These are phyloP conservation scores for Suillus tomentosus DNA, from an alignment of 768 basidiomycete genomes.

Conservation along the genomic window DNA sequence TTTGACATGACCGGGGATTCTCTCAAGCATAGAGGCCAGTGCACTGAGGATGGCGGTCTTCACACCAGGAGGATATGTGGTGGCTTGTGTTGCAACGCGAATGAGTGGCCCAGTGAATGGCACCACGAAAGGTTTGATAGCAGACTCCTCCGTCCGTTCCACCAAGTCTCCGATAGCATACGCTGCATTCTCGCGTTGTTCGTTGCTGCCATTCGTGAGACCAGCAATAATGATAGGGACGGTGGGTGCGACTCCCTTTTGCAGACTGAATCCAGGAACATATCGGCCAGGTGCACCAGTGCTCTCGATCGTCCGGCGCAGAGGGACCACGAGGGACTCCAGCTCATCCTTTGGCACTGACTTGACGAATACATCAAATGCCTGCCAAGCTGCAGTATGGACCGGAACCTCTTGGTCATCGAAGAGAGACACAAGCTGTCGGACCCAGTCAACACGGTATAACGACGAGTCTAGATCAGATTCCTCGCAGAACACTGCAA, in stretches of 20 bases:
- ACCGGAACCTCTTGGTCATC: slow-evolving; percentile 78
- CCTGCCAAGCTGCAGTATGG: slow-evolving; percentile 79
- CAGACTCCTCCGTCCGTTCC: slow-evolving; percentile 76
- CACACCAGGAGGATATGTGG: slow-evolving; percentile 88
- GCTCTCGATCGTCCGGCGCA: slow-evolving; percentile 85
- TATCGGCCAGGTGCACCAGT: slow-evolving; percentile 73
- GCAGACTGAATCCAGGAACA: slow-evolving; percentile 85
- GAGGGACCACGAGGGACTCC: slow-evolving; percentile 86
- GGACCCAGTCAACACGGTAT: slow-evolving; percentile 93
- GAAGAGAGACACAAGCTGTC: slow-evolving; percentile 80
- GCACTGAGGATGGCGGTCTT: slow-evolving; percentile 90
- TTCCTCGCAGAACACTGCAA: slow-evolving; percentile 81
- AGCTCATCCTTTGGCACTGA: slow-evolving; percentile 90
- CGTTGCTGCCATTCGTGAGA: slow-evolving; percentile 91
- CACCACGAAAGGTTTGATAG: slow-evolving; percentile 95
- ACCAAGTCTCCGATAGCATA: slow-evolving; percentile 97
- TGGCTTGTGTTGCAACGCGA: slow-evolving; percentile 88
- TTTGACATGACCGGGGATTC: slow-evolving; percentile 87
- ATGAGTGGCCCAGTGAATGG: slow-evolving; percentile 96
- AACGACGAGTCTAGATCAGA: slow-evolving; percentile 79
- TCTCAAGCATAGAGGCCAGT: slow-evolving; percentile 80
- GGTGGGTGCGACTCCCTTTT: slow-evolving; percentile 80
- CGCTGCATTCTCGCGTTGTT: slow-evolving; percentile 93
- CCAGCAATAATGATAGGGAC: slow-evolving; percentile 91
- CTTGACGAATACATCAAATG: slow-evolving; percentile 88